Evolutionary conservation across 2,329 filamentous ascomycete genomes (phyloP).

Genomic region (Stagonosporopsis rhizophila): DNA sequence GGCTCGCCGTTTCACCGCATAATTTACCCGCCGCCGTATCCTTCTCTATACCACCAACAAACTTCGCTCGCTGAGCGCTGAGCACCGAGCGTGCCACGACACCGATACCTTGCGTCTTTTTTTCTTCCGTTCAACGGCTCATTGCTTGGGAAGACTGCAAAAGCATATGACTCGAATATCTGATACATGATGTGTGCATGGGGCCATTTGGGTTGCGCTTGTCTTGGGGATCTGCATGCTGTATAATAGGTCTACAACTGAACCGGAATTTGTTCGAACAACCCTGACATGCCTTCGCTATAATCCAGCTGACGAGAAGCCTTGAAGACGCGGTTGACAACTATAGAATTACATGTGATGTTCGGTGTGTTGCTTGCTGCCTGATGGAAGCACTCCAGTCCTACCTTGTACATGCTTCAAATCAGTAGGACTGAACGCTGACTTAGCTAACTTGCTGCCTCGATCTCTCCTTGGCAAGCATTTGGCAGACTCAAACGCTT

Average conservation of each 20-base stretch:
- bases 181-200: conserved; percentile 19
- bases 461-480: not conserved
- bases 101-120: conserved; percentile 13
- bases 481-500: not conserved
- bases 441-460: not conserved
- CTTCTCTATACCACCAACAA: conserved; percentile 18
- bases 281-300: too few relatives aligned
- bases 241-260: conserved; percentile 44
- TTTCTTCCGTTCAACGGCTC: conserved; percentile 19
- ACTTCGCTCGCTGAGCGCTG: conserved; percentile 6
- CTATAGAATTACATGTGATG: not conserved
- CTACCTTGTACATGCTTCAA: not conserved
- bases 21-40: conserved; percentile 21
- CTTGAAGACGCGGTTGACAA: not conserved
- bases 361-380: not conserved
- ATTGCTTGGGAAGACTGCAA: conserved; percentile 31
- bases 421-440: not conserved
- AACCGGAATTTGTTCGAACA: conserved; percentile 26
- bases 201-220: conserved; percentile 23
- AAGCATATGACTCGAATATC: conserved; percentile 30
- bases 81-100: conserved; percentile 4
- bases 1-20: conserved; percentile 81
- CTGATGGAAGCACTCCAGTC: not conserved
- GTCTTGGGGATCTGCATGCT: conserved; percentile 31
- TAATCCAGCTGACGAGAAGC: not conserved